Conservation (phyloP, 495 filamentous ascomycete genomes). For the Podospora didyma region DNA sequence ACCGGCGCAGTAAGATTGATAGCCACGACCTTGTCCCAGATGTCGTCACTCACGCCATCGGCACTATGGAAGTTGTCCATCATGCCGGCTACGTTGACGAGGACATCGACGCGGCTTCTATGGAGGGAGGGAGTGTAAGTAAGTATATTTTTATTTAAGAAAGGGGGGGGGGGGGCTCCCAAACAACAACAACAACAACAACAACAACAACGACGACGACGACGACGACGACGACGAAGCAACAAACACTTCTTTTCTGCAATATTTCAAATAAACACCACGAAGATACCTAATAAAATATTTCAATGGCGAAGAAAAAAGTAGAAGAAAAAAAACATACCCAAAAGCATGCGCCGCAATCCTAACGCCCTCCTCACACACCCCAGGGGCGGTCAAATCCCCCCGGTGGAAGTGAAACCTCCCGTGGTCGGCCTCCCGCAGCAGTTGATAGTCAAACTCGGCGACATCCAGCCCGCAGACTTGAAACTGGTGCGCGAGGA, state of each 20-base stretch:
- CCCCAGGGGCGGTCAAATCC: conserved; percentile 24
- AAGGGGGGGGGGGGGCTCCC: background rate
- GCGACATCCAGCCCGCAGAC: conserved; percentile 37
- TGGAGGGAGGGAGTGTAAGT: background rate
- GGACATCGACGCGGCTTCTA: conserved; percentile 22
- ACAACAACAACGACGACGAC: no score
- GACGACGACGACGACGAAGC: no score
- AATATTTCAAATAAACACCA: no score
- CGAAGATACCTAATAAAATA: no score
- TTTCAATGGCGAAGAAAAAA: no score
- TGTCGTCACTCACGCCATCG: conserved; percentile 25
- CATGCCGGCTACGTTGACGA: conserved; percentile 39
- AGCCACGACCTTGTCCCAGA: conserved; percentile 32
- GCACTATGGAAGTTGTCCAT: conserved; percentile 35
- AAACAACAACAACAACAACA: background rate
- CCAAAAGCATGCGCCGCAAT: conserved; percentile 27
- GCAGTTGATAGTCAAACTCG: conserved; percentile 25
- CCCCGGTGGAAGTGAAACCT: conserved; percentile 32
- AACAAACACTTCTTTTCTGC: no score
- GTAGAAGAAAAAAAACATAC: conserved; percentile 20
- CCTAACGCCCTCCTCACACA: conserved; percentile 28
- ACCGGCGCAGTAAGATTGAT: conserved; percentile 37
- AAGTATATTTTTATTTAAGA: background rate
- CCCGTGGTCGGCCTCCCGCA: conserved; percentile 24
- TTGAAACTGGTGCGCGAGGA: conserved; percentile 33